These are phyloP conservation scores for Phascolomyces articulosus DNA, from an alignment of 371 early-diverging fungal genomes.

Conservation along the genomic window DNA sequence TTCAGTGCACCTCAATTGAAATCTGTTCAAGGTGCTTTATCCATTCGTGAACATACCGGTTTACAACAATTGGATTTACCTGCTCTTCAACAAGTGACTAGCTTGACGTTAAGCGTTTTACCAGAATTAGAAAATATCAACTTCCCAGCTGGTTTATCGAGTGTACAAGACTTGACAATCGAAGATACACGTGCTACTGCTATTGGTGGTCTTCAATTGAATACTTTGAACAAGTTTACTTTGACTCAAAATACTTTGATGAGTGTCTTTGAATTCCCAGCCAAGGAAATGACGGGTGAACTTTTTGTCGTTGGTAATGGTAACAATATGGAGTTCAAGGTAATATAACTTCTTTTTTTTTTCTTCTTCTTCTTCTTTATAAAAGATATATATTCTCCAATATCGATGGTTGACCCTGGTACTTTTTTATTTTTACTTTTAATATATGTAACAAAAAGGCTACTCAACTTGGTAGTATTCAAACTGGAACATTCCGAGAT, in stretches of 20 bases:
- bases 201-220: constrained; percentile 44
- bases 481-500: constrained; percentile 45
- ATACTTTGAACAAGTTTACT: constrained; percentile 36
- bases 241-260: constrained; percentile 56
- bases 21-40: constrained; percentile 44
- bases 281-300: constrained; percentile 40
- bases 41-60: constrained; percentile 48
- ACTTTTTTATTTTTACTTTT: too few relatives aligned
- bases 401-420: too few relatives aligned
- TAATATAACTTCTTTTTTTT: constrained; percentile 15
- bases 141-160: constrained; percentile 47
- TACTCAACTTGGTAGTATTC: constrained; percentile 30
- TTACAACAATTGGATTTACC: constrained; percentile 43
- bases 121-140: constrained; percentile 49
- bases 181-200: constrained; percentile 52
- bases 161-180: constrained; percentile 37
- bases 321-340: constrained; percentile 29
- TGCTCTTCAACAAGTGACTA: constrained; percentile 35
- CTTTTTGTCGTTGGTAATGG: constrained; percentile 52
- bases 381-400: too few relatives aligned
- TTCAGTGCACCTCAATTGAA: constrained; percentile 51
- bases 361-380: background rate
- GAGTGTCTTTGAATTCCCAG: constrained; percentile 45
- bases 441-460: too few relatives aligned
- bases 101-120: constrained; percentile 41